Evolutionary conservation across 352 stramenopile genomes (phyloP), one percentile per base, ranked within the genome.

Genomic region (Pythium pyrilobum): DNA sequence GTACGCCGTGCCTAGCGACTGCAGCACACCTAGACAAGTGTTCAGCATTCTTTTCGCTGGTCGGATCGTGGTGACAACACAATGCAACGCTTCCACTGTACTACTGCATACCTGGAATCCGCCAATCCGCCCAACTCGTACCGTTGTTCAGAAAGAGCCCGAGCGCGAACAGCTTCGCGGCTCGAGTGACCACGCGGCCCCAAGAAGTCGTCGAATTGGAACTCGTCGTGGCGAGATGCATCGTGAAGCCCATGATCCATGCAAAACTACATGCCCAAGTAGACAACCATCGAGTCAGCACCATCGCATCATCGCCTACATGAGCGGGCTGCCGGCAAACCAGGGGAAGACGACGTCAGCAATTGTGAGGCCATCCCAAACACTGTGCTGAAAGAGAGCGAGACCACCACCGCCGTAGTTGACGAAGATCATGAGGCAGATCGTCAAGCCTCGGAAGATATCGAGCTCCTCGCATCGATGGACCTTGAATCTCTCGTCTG

Each of bases 351-450:
- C 59, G 20, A 87, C 34, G 45, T 92, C 80, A 6, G 85, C 85
- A 23, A 86, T 27, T 0, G 78, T 94, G 15, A 92, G 58, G 4
- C 85, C 85, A 47, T 95, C 73, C 85, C 85, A 96, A 3, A 59
- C 59, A 38, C 72, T 87, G 64, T 96, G 85, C 4, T 59, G 65
- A 50, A 92, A 92, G 9, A 73, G 39, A 18, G 52, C 42, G 21
- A 87, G 75, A 1, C 80, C 80, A 0, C 83, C 85, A 6, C 85
- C 83, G 52, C 85, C 85, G 56, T 95, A 93, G 49, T 96, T 96
- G 44, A 90, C 80, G 57, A 96, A 95, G 15, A 96, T 72, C 85
- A 96, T 95, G 28, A 84, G 33, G 48, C 66, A 75, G 46, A 96
- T 70, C 10, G 80, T 87, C 27, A 86, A 10, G 4, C 85, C 85